Conservation (phyloP, 768 basidiomycete genomes). For the Russula emetica region DNA sequence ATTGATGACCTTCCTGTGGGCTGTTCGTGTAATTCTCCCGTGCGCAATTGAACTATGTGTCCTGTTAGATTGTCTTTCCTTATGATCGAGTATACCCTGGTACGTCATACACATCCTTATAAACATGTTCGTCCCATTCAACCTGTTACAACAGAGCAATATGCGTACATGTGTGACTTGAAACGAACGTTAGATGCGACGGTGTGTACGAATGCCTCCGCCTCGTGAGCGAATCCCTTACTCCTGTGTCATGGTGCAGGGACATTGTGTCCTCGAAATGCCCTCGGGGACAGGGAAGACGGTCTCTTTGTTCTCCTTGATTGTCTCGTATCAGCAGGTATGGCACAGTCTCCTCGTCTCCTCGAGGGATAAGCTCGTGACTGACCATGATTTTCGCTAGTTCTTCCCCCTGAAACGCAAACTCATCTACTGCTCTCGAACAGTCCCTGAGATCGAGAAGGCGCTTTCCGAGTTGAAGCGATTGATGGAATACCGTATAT, state of each 20-base stretch:
- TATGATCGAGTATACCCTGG: conserved; percentile 96
- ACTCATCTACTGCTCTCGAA: conserved; percentile 97
- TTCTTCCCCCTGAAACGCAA: conserved; percentile 91
- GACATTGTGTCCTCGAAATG: conserved; percentile 99
- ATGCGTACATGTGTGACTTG: conserved; percentile 98
- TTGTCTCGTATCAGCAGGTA: conserved; percentile 97
- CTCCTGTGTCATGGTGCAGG: conserved; percentile 45
- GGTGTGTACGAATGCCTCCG: conserved; percentile 42
- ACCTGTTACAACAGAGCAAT: conserved; percentile 72
- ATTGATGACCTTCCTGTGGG: conserved; percentile 46
- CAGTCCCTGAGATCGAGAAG: conserved; percentile 99
- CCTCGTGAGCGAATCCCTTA: conserved; percentile 7
- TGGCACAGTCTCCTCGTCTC: too few relatives aligned
- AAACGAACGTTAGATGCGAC: conserved; percentile 95
- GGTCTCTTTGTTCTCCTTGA: conserved; percentile 89
- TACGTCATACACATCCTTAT: conserved; percentile 35
- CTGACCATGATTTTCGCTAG: conserved; percentile 39
- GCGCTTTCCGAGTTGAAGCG: conserved; percentile 92
- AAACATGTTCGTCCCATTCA: conserved; percentile 14
- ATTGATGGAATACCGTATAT: conserved; percentile 82
- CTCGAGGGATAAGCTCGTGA: background rate
- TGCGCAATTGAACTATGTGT: conserved; percentile 10
- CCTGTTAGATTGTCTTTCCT: conserved; percentile 76
- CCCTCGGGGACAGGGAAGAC: conserved; percentile 99
- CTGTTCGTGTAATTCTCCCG: background rate